Evolutionary conservation across 2,329 filamentous ascomycete genomes (phyloP).

Genomic region (Trichophyton simii): DNA sequence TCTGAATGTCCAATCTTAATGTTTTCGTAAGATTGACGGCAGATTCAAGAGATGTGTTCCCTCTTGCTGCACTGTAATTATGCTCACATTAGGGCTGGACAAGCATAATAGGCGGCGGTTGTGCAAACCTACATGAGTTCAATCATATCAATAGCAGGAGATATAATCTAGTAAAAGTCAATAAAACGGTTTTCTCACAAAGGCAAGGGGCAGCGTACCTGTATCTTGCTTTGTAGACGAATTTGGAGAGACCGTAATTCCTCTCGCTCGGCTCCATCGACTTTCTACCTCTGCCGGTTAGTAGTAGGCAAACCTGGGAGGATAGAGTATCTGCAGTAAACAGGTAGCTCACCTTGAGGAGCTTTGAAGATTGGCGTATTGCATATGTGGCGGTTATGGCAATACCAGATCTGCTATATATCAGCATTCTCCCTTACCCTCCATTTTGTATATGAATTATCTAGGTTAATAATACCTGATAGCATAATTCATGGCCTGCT

Average conservation of each 20-base stretch:
- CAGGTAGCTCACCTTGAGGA: constrained; percentile 49
- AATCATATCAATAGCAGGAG: constrained; percentile 82
- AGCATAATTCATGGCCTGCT: constrained; percentile 84
- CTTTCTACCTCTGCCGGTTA: constrained; percentile 34
- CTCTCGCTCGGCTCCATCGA: constrained; percentile 57
- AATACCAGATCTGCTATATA: constrained; percentile 52
- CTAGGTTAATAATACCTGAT: constrained; percentile 42
- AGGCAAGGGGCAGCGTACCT: constrained; percentile 33
- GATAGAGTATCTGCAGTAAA: not conserved
- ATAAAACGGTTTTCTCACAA: not conserved
- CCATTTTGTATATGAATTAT: not conserved
- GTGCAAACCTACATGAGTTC: constrained; percentile 58
- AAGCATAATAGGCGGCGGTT: not conserved
- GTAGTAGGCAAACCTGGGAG: not conserved
- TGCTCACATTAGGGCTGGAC: constrained; percentile 15
- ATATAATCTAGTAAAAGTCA: constrained; percentile 52
- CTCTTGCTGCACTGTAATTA: constrained; percentile 47
- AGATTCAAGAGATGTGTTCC: constrained; percentile 72
- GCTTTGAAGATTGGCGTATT: constrained; percentile 64
- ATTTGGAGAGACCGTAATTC: constrained; percentile 62
- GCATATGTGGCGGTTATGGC: constrained; percentile 75
- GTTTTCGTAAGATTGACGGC: constrained; percentile 72
- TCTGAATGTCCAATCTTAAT: constrained; percentile 70
- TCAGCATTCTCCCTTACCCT: not conserved
- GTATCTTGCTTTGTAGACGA: constrained; percentile 73